Conservation (phyloP, 768 basidiomycete genomes). For the Tricholoma furcatifolium region DNA sequence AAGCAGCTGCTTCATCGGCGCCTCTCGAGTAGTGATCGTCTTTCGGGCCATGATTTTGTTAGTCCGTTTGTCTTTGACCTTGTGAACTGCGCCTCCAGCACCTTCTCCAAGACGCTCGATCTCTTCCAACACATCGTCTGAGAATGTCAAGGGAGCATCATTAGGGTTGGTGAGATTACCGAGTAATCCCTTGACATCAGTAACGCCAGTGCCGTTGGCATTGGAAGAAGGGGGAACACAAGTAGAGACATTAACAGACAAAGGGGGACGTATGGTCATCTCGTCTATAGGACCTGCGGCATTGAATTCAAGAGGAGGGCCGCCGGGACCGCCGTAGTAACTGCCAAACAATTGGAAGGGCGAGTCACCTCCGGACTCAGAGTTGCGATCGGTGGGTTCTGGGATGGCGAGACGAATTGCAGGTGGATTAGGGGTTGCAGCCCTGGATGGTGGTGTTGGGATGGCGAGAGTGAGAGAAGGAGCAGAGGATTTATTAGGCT, state of each 20-base stretch:
- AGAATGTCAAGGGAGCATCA: slow-evolving; percentile 44
- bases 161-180: slow-evolving; percentile 35
- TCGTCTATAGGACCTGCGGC: slow-evolving; percentile 33
- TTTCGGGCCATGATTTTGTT: slow-evolving; percentile 89
- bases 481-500: slow-evolving; percentile 30
- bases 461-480: slow-evolving; percentile 27
- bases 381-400: slow-evolving; percentile 15
- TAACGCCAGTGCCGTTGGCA: slow-evolving; percentile 29
- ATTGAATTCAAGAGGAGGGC: slow-evolving; percentile 17
- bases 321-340: slow-evolving; percentile 43
- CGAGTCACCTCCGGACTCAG: slow-evolving; percentile 23
- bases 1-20: slow-evolving; percentile 88
- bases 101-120: slow-evolving; percentile 85
- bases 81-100: slow-evolving; percentile 94
- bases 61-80: slow-evolving; percentile 82
- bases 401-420: slow-evolving; percentile 31
- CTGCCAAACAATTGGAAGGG: slow-evolving; percentile 34
- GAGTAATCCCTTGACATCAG: slow-evolving; percentile 37
- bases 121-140: slow-evolving; percentile 75
- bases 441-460: slow-evolving; percentile 23
- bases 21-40: slow-evolving; percentile 88
- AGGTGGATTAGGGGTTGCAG: slow-evolving; percentile 29
- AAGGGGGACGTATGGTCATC: slow-evolving; percentile 42
- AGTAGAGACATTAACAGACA: slow-evolving; percentile 19
- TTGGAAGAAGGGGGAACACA: slow-evolving; percentile 28